Evolutionary conservation across 306 rosid genomes (phyloP), one percentile per base, ranked within the genome.

Genomic region (Castanea sativa): DNA sequence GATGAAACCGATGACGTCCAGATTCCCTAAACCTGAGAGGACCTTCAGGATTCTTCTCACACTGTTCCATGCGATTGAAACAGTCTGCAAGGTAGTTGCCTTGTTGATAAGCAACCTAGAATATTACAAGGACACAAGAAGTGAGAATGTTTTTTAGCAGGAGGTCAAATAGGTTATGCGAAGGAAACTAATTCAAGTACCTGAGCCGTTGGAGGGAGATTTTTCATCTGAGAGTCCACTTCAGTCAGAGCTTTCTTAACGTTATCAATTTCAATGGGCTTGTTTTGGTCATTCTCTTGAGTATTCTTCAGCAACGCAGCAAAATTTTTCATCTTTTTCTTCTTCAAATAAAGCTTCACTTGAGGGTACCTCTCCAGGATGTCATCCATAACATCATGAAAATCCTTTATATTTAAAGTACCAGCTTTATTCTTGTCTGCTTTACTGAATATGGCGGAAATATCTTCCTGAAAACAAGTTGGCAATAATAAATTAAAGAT

Each of bases 161-260:
- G 1, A 18, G 43, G 14, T 67, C 52, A 67, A 67, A 67, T 33
- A 4, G 71, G 71, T 67, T 55, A 53, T 67, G 67, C 64, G 64
- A 45, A 79, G 72, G 38, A 73, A 60, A 35, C 25, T 1, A 35
- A 38, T 18, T 64, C 77, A 49, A 35, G 73, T 74, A 95, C 98
- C 98, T 95, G 99, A 7, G 93, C 99, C 6, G 99, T 95, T 73
- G 99, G 98, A n/a, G 99, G 99, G 74, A 95, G 97, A 72, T 82
- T 78, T 85, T 93, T 95, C 97, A 91, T 93, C 81, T 90, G 91
- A 77, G 97, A 95, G 82, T 95, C 99, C 81, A 95, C 99, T 65
- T 89, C 84, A 69, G 99, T 90, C 80, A 95, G 94, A 58, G 97
- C 93, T 29, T 85, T 65, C 81, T 91, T 93, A 70, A 95, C 79